Percentiles rank a stretch among this genome's conserved stretches.
Evolutionary conservation across 495 filamentous ascomycete species (phyloP).

Genomic region (Astrocystis sublimbata): DNA sequence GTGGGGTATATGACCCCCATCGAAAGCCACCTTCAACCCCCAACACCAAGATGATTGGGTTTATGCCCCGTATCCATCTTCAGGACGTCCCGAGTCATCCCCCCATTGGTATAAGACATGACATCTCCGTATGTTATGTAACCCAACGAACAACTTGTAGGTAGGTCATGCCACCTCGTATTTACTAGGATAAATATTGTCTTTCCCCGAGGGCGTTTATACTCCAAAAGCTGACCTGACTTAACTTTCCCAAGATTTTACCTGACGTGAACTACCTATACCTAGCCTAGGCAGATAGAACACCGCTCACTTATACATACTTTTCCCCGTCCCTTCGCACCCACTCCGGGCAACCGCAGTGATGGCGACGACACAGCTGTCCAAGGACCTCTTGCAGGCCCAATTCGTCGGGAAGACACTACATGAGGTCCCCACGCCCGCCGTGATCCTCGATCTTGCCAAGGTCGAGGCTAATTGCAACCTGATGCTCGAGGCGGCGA

Average conservation of each 20-base stretch:
- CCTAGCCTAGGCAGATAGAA: too few species aligned
- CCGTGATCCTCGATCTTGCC: conserved; percentile 67
- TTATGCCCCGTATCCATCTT: background rate
- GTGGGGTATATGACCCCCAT: conserved; percentile 10
- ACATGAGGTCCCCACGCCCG: conserved; percentile 62
- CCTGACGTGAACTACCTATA: too few species aligned
- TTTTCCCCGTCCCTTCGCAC: background rate
- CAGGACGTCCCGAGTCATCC: background rate
- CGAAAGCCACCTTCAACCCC: background rate
- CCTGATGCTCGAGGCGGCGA: conserved; percentile 67
- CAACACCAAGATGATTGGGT: background rate
- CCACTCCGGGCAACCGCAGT: background rate
- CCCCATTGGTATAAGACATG: background rate
- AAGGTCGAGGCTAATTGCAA: conserved; percentile 70
- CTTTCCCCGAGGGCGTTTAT: too few species aligned
- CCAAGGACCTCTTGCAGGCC: conserved; percentile 46
- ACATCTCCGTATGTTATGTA: background rate
- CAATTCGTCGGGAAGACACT: conserved; percentile 65
- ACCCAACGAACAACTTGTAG: background rate
- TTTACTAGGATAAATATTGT: background rate
- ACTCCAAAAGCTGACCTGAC: too few species aligned
- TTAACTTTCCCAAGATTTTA: too few species aligned
- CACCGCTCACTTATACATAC: background rate
- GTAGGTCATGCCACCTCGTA: conserved; percentile 10
- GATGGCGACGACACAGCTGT: conserved; percentile 25